phyloP scores from a whole-genome alignment of 345 rosid species.

The Rubroshorea leprosula region DNA sequence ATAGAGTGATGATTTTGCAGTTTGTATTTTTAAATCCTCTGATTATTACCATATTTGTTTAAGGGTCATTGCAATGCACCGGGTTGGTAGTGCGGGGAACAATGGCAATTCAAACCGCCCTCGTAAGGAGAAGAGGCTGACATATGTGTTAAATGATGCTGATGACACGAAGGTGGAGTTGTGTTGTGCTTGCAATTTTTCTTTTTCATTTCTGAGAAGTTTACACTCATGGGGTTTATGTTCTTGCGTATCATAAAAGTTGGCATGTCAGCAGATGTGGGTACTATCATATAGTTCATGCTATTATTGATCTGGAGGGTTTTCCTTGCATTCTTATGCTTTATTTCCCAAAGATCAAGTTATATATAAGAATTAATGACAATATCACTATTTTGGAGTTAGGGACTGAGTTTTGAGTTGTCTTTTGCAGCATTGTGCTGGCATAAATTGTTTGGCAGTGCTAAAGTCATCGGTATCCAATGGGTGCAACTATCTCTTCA shows the following conservation, averaged over 20 bases:
- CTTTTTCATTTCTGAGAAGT: neutral
- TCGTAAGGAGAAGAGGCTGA: slow-evolving; percentile 94
- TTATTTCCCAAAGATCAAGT: neutral
- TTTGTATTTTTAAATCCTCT: slow-evolving; percentile 1
- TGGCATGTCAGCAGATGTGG: neutral
- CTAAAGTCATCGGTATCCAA: slow-evolving; percentile 51
- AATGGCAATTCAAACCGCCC: slow-evolving; percentile 72
- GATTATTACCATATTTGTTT: slow-evolving; percentile 7
- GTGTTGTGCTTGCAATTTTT: slow-evolving; percentile 1
- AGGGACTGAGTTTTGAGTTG: neutral
- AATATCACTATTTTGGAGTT: neutral
- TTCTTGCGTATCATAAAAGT: neutral
- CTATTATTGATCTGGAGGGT: neutral
- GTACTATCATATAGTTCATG: neutral
- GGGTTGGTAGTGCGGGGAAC: slow-evolving; percentile 98
- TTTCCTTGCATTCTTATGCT: neutral
- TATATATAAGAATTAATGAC: neutral
- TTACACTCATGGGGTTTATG: neutral
- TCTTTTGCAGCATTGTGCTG: slow-evolving; percentile 91
- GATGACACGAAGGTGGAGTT: slow-evolving; percentile 63
- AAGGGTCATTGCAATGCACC: slow-evolving; percentile 82
- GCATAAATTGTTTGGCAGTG: slow-evolving; percentile 80
- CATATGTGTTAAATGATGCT: slow-evolving; percentile 79
- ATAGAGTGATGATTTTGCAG: neutral
- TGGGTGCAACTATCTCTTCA: slow-evolving; percentile 59